Percentiles rank a stretch among this genome's conserved stretches.
phyloP scores from a whole-genome alignment of 352 stramenopile genomes.

The Phytophthora quininea region DNA sequence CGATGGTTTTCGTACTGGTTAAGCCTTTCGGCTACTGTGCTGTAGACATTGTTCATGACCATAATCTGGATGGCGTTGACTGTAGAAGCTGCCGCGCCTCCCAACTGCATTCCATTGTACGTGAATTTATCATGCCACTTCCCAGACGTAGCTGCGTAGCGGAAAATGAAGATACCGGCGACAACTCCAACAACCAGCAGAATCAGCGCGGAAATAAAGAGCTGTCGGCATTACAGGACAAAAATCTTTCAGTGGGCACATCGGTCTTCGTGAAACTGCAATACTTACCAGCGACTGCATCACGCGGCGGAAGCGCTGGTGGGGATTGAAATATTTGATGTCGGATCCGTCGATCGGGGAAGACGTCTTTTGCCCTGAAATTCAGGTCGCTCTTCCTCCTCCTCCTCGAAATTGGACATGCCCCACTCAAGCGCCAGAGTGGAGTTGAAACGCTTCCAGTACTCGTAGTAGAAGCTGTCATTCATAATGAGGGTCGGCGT shows the following conservation, averaged over 20 bases:
- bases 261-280: background rate
- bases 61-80: conserved; percentile 85
- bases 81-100: conserved; percentile 64
- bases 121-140: conserved; percentile 69
- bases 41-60: conserved; percentile 82
- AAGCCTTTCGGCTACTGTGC: conserved; percentile 58
- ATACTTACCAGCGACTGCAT: conserved; percentile 64
- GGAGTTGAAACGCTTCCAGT: conserved; percentile 84
- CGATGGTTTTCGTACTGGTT: conserved; percentile 95
- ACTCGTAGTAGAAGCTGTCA: conserved; percentile 76
- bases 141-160: conserved; percentile 55
- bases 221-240: conserved; percentile 23
- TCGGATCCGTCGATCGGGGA: conserved; percentile 74
- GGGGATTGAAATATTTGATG: conserved; percentile 83
- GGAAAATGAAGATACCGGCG: conserved; percentile 77
- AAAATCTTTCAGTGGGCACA: background rate
- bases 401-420: conserved; percentile 74
- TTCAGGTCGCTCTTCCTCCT: conserved; percentile 72
- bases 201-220: conserved; percentile 78
- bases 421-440: conserved; percentile 75
- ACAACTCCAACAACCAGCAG: conserved; percentile 71
- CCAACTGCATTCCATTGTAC: conserved; percentile 49
- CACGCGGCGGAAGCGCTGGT: conserved; percentile 63
- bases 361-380: conserved; percentile 73
- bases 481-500: background rate